Evolutionary conservation across 2,329 filamentous ascomycete genomes (phyloP), one percentile per base, ranked within the genome.

Genomic region (Tolypocladium ovalisporum): DNA sequence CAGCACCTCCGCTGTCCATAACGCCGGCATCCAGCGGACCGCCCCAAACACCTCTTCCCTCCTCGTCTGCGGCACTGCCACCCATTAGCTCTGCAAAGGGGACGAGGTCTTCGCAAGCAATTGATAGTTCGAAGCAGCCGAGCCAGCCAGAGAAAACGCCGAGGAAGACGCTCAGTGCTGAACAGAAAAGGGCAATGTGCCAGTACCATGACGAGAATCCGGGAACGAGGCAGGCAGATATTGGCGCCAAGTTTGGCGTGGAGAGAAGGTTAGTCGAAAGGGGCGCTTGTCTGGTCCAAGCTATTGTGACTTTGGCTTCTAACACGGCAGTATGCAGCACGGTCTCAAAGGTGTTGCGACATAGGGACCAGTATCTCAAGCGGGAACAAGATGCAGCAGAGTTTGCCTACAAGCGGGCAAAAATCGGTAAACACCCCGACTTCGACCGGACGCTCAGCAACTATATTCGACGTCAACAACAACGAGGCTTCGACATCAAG

Each of bases 331-430:
- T 52, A 39, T 27, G 39, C 60, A 99, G 94, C 76, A 99, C 94
- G 54, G 94, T 99, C n/a, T 99, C 94, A 56, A 99, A 99, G 71
- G 94, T 97, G 57, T 74, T 99, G 62, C 86, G 93, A 56, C 87
- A 96, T 67, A 96, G 93, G 75, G 94, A 99, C 62, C 94, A 95
- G 71, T 97, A 96, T 72, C 81, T 97, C 19, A 88, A 87, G 67
- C 84, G 89, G 89, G 67, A 91, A 90, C 71, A 88, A 86, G 63
- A 90, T 79, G 69, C 83, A 49, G 27, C 44, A 81, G 64, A 74
- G 52, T 63, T 64, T 53, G 60, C 91, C 51, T 82, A 88, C 63
- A 96, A 94, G 71, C 87, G 88, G 63, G 78, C 82, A 58, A 96
- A 96, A 74, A 34, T 52, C 29, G 87, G 89, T 56, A 94, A 93